Conservation (phyloP, 208 protist species). For the Porcisia hertigi region DNA sequence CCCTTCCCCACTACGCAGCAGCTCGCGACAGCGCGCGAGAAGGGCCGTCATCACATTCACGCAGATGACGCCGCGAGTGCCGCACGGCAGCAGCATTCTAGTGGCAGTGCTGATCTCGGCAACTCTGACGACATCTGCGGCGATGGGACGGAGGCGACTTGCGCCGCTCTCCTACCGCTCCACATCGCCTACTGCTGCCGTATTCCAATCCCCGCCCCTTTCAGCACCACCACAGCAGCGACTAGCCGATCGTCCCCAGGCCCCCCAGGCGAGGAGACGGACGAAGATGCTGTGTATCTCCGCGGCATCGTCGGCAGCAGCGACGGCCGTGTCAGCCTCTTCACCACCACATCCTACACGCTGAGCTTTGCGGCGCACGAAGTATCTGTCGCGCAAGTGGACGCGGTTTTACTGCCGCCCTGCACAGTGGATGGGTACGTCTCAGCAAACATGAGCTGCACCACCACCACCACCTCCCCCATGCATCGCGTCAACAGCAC, state of each 20-base stretch:
- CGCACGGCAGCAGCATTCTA: neutral
- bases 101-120: neutral
- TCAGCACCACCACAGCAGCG: neutral
- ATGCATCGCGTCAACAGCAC: neutral
- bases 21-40: conserved; percentile 10
- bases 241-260: neutral
- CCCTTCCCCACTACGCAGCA: conserved; percentile 36
- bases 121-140: neutral
- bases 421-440: conserved; percentile 13
- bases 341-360: conserved; percentile 70
- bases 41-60: neutral
- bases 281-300: conserved; percentile 37
- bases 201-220: conserved; percentile 7
- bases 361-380: conserved; percentile 78
- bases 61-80: neutral
- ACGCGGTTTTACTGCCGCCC: conserved; percentile 43
- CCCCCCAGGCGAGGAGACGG: neutral
- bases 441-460: neutral
- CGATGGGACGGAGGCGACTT: conserved; percentile 31
- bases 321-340: conserved; percentile 78
- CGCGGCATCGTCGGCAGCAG: conserved; percentile 71
- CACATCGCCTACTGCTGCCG: conserved; percentile 61
- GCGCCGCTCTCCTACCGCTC: conserved; percentile 57
- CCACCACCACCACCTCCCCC: neutral
- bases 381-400: conserved; percentile 48